Conservation (phyloP, 768 basidiomycete genomes). For the Steccherinum ochraceum region DNA sequence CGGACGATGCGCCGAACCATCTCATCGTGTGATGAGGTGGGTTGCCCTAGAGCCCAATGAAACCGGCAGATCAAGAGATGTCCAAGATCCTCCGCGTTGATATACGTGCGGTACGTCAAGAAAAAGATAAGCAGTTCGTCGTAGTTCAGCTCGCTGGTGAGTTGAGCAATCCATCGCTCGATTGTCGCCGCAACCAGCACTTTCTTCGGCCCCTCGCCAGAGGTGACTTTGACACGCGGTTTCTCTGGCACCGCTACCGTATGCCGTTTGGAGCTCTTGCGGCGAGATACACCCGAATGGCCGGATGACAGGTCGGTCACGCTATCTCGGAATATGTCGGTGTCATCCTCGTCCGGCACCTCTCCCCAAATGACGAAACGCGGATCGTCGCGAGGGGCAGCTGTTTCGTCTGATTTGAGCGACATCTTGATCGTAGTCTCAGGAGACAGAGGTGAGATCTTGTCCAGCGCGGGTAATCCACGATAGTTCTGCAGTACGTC, state of each 20-base stretch:
- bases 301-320: constrained; percentile 32
- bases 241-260: constrained; percentile 18
- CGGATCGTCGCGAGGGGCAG: constrained; percentile 79
- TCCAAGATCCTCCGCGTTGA: constrained; percentile 72
- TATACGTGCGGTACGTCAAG: constrained; percentile 85
- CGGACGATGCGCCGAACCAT: constrained; percentile 71
- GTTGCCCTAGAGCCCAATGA: constrained; percentile 72
- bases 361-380: constrained; percentile 91
- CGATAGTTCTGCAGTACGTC: constrained; percentile 77
- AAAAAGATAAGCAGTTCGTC: constrained; percentile 88
- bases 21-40: constrained; percentile 53
- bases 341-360: constrained; percentile 28
- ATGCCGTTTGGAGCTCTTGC: constrained; percentile 23
- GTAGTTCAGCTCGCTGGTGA: constrained; percentile 81
- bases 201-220: constrained; percentile 28
- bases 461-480: constrained; percentile 69
- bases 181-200: constrained; percentile 86
- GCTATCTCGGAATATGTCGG: constrained; percentile 34
- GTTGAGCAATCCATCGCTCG: constrained; percentile 88
- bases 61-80: constrained; percentile 82
- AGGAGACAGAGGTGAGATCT: constrained; percentile 46
- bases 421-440: constrained; percentile 69
- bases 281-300: constrained; percentile 32
- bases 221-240: constrained; percentile 21
- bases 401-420: constrained; percentile 55